These are phyloP conservation scores for Penicillium verrucosum DNA, from an alignment of 2,329 filamentous ascomycete species.

Conservation along the genomic window DNA sequence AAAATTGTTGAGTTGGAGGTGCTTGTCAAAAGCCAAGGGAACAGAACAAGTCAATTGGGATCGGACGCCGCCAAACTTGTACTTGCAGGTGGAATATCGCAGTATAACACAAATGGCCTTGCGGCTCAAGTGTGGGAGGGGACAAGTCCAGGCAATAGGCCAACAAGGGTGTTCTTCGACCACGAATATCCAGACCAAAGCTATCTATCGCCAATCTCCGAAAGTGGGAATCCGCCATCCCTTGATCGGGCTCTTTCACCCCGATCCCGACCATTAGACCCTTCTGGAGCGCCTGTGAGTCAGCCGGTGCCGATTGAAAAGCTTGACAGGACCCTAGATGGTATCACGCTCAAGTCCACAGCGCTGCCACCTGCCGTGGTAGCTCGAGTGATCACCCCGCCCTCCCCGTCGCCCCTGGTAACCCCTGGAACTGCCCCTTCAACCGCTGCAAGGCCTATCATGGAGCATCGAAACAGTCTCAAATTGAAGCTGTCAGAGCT, in stretches of 20 bases:
- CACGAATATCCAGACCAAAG: conserved; percentile 28
- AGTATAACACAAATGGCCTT: conserved; percentile 10
- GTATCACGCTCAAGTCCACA: conserved; percentile 48
- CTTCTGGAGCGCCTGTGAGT: conserved; percentile 26
- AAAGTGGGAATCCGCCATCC: conserved; percentile 33
- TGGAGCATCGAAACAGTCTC: conserved; percentile 32
- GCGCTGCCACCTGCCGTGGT: conserved; percentile 44
- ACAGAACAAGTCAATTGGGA: neutral
- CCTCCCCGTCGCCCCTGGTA: conserved; percentile 32
- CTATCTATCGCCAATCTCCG: conserved; percentile 27
- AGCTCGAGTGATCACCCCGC: conserved; percentile 44
- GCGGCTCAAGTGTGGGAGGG: conserved; percentile 45
- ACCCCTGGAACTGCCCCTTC: conserved; percentile 25
- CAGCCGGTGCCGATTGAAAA: conserved; percentile 47
- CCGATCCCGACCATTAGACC: conserved; percentile 34
- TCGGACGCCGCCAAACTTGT: conserved; percentile 12
- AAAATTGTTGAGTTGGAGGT: conserved; percentile 44
- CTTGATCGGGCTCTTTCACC: conserved; percentile 43
- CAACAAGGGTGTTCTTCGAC: conserved; percentile 46
- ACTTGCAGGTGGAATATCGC: conserved; percentile 10
- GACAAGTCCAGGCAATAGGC: conserved; percentile 38
- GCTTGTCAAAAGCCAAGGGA: conserved; percentile 24
- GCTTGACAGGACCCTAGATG: conserved; percentile 46
- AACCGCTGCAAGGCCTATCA: conserved; percentile 20
- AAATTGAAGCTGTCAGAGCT: conserved; percentile 38